Conservation (phyloP, 176 grass and related monocot species). For the Rhynchospora breviuscula region DNA sequence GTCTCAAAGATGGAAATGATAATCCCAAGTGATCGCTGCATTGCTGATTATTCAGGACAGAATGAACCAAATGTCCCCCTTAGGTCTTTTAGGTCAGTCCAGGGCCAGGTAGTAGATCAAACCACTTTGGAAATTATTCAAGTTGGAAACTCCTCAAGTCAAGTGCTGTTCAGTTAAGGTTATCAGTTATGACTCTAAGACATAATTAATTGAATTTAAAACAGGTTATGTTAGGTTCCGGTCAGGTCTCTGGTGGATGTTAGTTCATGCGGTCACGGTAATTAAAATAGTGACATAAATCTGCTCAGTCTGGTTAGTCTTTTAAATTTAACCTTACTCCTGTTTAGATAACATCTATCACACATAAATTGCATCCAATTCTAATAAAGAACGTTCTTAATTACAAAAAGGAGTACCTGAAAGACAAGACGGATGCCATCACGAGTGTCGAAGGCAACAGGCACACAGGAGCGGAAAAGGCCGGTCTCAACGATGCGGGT, state of each 20-base stretch:
- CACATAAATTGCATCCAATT: neutral
- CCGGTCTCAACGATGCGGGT: slow-evolving; percentile 83
- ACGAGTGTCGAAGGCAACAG: slow-evolving; percentile 79
- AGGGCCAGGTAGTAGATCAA: neutral
- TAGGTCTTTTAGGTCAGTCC: neutral
- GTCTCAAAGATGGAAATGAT: neutral
- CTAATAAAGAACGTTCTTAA: neutral
- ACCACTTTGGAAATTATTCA: neutral
- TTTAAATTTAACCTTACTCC: neutral
- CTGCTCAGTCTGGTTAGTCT: neutral
- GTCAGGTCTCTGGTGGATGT: neutral
- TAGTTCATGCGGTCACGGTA: neutral
- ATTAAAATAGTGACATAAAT: neutral
- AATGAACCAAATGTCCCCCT: neutral
- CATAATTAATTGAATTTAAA: neutral
- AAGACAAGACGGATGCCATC: slow-evolving; percentile 90
- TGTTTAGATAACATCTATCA: neutral
- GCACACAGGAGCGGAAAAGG: slow-evolving; percentile 71
- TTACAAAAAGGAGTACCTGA: slow-evolving; percentile 34
- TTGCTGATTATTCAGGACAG: neutral
- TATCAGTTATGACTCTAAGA: neutral
- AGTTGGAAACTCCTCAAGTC: neutral
- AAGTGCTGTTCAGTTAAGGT: neutral
- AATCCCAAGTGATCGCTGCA: neutral
- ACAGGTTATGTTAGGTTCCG: neutral